A percentile compares a stretch with the other conserved stretches of the same genome.
Evolutionary conservation across 2,329 filamentous ascomycete species (phyloP).

Genomic region (Nothophoma quercina): DNA sequence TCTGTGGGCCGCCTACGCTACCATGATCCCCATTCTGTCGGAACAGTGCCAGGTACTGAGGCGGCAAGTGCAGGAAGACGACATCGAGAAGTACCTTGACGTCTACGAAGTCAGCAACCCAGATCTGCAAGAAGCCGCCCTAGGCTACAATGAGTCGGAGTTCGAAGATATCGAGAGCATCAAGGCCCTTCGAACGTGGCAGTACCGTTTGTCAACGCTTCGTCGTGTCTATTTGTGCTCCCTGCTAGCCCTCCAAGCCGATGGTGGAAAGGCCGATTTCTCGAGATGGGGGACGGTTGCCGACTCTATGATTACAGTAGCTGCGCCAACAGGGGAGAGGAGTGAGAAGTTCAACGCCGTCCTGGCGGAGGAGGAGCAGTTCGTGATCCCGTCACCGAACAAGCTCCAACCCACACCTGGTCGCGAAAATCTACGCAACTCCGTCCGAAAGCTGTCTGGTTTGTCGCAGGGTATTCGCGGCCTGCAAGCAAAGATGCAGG

Average conservation of each 20-base stretch:
- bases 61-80: slow-evolving; percentile 76
- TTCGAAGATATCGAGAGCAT: slow-evolving; percentile 79
- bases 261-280: slow-evolving; percentile 78
- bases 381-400: slow-evolving; percentile 61
- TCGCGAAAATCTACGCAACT: slow-evolving; percentile 84
- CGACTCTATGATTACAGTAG: slow-evolving; percentile 74
- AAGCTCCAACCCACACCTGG: slow-evolving; percentile 71
- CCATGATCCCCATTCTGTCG: slow-evolving; percentile 75
- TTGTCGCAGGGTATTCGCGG: slow-evolving; percentile 90
- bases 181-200: slow-evolving; percentile 72
- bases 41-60: slow-evolving; percentile 74
- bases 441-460: slow-evolving; percentile 86
- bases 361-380: slow-evolving; percentile 77
- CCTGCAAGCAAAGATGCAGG: slow-evolving; percentile 91
- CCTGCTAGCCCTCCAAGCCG: slow-evolving; percentile 85
- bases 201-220: slow-evolving; percentile 77
- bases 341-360: slow-evolving; percentile 73
- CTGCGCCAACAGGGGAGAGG: slow-evolving; percentile 66
- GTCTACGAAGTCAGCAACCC: slow-evolving; percentile 59
- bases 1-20: slow-evolving; percentile 73
- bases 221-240: slow-evolving; percentile 88
- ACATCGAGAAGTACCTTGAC: slow-evolving; percentile 92
- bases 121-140: slow-evolving; percentile 55
- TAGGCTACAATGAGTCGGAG: slow-evolving; percentile 68
- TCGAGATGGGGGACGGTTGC: slow-evolving; percentile 79